Conservation (phyloP, 1,284 basidiomycete species). For the Sanghuangporus sanghuang region DNA sequence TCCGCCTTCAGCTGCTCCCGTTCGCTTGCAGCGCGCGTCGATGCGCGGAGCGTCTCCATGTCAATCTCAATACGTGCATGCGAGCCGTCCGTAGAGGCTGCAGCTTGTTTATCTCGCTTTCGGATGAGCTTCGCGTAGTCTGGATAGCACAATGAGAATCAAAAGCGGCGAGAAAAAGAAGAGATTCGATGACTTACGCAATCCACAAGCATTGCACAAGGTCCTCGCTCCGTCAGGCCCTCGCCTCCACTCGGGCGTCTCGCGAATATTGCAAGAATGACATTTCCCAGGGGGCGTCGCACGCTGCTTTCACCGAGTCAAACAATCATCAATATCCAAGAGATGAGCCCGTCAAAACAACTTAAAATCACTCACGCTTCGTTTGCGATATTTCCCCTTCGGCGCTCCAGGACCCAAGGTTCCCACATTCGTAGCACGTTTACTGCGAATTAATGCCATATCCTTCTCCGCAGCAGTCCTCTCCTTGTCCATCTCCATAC, state of each 20-base stretch:
- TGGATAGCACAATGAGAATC: slow-evolving; percentile 23
- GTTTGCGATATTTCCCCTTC: slow-evolving; percentile 75
- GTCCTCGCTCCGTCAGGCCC: slow-evolving; percentile 77
- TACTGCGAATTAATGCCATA: slow-evolving; percentile 74
- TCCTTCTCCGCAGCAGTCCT: slow-evolving; percentile 68
- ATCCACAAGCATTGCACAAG: slow-evolving; percentile 75
- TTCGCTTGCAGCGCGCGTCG: slow-evolving; percentile 49
- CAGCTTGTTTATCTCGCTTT: slow-evolving; percentile 56
- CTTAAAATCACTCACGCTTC: slow-evolving; percentile 56
- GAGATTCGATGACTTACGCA: slow-evolving; percentile 50
- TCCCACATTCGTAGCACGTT: slow-evolving; percentile 57
- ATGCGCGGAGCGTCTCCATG: slow-evolving; percentile 67
- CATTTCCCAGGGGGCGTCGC: slow-evolving; percentile 79
- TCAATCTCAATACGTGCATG: slow-evolving; percentile 48
- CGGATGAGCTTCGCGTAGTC: slow-evolving; percentile 77
- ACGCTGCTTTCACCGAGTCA: slow-evolving; percentile 40
- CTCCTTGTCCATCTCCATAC: slow-evolving; percentile 4
- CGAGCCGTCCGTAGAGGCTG: slow-evolving; percentile 40
- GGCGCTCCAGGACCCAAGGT: slow-evolving; percentile 30
- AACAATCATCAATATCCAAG: slow-evolving; percentile 17
- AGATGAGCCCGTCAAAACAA: slow-evolving; percentile 23
- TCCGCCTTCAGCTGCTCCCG: slow-evolving; percentile 19
- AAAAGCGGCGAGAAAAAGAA: slow-evolving; percentile 10
- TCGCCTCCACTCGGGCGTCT: slow-evolving; percentile 80
- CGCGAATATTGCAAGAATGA: slow-evolving; percentile 77